These are phyloP conservation scores for Colletotrichum karsti DNA, from an alignment of 2,329 filamentous ascomycete genomes.

Conservation along the genomic window DNA sequence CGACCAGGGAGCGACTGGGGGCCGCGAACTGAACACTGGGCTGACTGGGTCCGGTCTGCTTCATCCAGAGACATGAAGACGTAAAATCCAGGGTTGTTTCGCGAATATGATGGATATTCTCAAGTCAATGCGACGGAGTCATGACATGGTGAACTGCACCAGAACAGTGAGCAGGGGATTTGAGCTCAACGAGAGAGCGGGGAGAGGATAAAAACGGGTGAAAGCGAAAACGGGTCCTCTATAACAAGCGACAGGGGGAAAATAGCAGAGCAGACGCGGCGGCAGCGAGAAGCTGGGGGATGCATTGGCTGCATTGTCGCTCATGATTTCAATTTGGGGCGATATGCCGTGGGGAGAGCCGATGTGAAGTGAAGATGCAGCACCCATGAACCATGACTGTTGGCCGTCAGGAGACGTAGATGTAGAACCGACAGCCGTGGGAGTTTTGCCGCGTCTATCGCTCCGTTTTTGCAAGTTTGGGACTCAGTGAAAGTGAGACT, in stretches of 20 bases:
- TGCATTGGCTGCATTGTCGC: constrained; percentile 22
- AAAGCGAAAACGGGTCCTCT: constrained; percentile 10
- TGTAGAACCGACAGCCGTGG: not conserved
- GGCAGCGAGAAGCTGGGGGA: constrained; percentile 12
- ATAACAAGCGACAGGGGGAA: constrained; percentile 7
- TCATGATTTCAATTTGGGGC: constrained; percentile 19
- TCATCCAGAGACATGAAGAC: constrained; percentile 15
- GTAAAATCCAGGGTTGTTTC: constrained; percentile 8
- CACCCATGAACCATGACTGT: constrained; percentile 16
- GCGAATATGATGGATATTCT: constrained; percentile 8
- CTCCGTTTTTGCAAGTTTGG: not conserved
- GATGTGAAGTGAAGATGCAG: not conserved
- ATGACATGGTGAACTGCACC: not conserved
- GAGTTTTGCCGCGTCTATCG: not conserved
- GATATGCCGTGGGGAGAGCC: constrained; percentile 15
- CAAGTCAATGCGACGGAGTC: constrained; percentile 12
- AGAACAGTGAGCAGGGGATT: not conserved
- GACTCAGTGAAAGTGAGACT: not conserved
- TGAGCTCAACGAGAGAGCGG: constrained; percentile 7
- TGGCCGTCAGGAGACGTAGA: not conserved
- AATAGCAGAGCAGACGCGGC: not conserved
- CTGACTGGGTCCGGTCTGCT: not conserved
- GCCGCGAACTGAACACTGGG: constrained; percentile 7
- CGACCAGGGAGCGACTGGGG: not conserved
- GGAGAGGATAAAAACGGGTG: not conserved